Evolutionary conservation across 2,329 filamentous ascomycete genomes (phyloP).

Genomic region (Botrytis hyacinthi): DNA sequence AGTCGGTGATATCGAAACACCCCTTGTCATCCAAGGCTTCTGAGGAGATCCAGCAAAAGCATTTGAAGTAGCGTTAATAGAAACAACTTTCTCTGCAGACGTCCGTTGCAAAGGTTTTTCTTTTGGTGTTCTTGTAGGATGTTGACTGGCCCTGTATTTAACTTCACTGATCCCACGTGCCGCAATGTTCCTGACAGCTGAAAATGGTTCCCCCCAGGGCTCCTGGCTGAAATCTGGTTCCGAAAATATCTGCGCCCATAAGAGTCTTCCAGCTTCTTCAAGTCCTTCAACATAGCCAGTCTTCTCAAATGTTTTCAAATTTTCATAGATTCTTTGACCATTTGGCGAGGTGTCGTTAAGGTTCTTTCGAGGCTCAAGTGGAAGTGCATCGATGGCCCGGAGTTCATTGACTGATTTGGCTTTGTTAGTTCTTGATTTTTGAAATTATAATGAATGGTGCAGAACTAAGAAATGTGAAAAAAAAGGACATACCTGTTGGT

Average conservation of each 20-base stretch:
- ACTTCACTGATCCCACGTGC: neutral
- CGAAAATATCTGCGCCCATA: slow-evolving; percentile 19
- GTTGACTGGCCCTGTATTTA: neutral
- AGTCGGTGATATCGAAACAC: neutral
- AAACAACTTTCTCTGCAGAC: neutral
- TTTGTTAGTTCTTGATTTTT: neutral
- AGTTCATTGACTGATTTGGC: neutral
- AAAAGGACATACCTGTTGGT: slow-evolving; percentile 2
- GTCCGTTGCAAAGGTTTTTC: neutral
- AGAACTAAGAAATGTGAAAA: neutral
- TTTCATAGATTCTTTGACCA: slow-evolving; percentile 16
- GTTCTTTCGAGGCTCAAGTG: neutral
- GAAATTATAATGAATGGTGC: neutral
- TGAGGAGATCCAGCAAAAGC: neutral
- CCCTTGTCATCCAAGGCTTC: neutral
- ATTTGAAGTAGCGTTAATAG: neutral
- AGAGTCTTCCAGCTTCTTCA: slow-evolving; percentile 23
- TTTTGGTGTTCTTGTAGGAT: neutral
- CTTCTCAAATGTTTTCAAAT: slow-evolving; percentile 19
- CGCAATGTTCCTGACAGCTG: neutral
- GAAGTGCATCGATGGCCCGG: slow-evolving; percentile 13
- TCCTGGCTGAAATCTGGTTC: neutral
- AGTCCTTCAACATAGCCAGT: slow-evolving; percentile 15
- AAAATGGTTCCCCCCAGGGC: neutral
- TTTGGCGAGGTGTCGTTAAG: slow-evolving; percentile 18